Evolutionary conservation across 2,329 filamentous ascomycete species (phyloP).

Genomic region (Cladophialophora psammophila): DNA sequence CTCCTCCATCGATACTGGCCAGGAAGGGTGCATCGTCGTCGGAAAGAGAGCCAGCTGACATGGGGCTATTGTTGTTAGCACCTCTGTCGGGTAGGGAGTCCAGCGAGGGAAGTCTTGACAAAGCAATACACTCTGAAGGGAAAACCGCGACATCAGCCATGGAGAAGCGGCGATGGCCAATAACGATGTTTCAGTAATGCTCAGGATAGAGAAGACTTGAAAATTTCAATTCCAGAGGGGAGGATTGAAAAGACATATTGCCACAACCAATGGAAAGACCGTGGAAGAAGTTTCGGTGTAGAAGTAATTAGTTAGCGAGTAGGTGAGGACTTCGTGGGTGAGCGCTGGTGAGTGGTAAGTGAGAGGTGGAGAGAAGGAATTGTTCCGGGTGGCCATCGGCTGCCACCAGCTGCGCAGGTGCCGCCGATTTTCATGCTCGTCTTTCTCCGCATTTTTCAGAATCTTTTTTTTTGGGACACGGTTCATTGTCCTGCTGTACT

Average conservation of each 20-base stretch:
- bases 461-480: constrained; percentile 10
- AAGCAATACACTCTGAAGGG: neutral
- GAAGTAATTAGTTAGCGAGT: too few species aligned
- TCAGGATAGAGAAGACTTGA: neutral
- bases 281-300: neutral
- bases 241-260: neutral
- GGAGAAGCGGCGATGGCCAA: neutral
- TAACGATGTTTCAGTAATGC: neutral
- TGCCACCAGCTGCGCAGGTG: neutral
- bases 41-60: neutral
- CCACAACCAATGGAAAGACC: neutral
- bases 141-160: neutral
- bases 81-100: neutral
- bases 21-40: neutral
- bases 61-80: neutral
- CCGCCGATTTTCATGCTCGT: neutral
- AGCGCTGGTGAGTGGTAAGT: neutral
- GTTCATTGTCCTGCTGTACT: neutral
- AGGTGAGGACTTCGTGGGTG: too few species aligned
- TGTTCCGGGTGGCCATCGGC: neutral
- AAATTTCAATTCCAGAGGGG: too few species aligned
- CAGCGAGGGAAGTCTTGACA: neutral
- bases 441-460: constrained; percentile 16
- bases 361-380: neutral
- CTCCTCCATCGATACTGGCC: neutral